phyloP scores from a whole-genome alignment of 169 alveolate species.

The Cyclospora cayetanensis region DNA sequence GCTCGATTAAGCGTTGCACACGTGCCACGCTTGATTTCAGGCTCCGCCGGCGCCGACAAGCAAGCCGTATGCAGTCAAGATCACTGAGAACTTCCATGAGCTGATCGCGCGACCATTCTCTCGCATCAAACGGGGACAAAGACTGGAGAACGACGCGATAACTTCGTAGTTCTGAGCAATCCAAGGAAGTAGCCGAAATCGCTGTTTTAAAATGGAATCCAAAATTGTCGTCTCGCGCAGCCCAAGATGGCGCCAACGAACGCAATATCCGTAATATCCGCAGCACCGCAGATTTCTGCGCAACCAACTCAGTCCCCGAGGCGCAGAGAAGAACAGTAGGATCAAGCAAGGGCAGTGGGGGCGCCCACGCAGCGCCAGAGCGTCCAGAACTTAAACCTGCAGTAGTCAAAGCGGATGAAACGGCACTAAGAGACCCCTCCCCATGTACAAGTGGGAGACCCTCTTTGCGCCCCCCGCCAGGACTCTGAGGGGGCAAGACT shows the following conservation, averaged over 20 bases:
- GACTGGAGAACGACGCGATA: constrained; percentile 67
- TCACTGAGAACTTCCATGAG: constrained; percentile 68
- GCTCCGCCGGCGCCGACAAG: constrained; percentile 55
- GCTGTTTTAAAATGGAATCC: constrained; percentile 60
- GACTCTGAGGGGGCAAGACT: background rate
- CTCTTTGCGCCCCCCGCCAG: background rate
- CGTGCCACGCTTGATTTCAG: constrained; percentile 56
- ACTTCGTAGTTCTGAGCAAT: constrained; percentile 42
- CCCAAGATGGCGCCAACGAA: constrained; percentile 71
- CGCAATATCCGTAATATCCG: constrained; percentile 62
- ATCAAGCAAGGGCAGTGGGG: constrained; percentile 64
- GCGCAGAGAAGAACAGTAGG: constrained; percentile 68
- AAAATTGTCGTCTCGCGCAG: constrained; percentile 63
- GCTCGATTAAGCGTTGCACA: constrained; percentile 41
- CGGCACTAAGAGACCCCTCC: background rate
- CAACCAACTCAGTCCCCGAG: constrained; percentile 64
- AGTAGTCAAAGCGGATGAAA: background rate
- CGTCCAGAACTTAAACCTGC: background rate
- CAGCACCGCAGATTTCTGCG: constrained; percentile 65
- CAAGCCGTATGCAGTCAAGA: constrained; percentile 65
- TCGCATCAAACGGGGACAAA: constrained; percentile 53
- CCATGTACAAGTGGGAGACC: background rate
- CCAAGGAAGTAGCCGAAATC: constrained; percentile 48
- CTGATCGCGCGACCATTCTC: constrained; percentile 66
- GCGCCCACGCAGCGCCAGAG: background rate